A percentile compares a stretch with the other conserved stretches of the same genome.
phyloP scores from a whole-genome alignment of 331 rosid species.

The Malus hybrid region DNA sequence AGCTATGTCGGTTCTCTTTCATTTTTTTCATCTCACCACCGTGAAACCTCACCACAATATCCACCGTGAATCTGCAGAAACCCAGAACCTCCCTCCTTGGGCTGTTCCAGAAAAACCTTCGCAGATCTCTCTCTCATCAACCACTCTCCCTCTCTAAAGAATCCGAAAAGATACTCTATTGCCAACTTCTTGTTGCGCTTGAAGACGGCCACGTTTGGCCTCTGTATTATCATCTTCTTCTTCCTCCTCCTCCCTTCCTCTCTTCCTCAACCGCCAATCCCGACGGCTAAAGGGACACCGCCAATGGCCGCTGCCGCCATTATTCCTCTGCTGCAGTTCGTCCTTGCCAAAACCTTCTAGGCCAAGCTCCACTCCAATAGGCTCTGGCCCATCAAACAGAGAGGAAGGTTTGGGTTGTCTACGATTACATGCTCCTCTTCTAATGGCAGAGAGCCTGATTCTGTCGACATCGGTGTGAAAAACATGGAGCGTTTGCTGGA shows the following conservation, averaged over 20 bases:
- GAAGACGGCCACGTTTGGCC: conserved; percentile 5
- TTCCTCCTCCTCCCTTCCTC: neutral
- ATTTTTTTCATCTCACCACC: too few relatives aligned
- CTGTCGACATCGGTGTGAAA: conserved; percentile 31
- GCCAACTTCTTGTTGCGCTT: neutral
- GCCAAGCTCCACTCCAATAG: conserved; percentile 14
- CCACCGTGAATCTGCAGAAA: too few relatives aligned
- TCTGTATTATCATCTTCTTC: neutral
- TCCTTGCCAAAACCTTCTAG: conserved; percentile 30
- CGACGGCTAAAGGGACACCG: neutral
- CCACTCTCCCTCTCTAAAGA: too few relatives aligned
- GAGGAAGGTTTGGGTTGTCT: conserved; percentile 31
- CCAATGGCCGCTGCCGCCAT: conserved; percentile 44
- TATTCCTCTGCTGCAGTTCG: conserved; percentile 30
- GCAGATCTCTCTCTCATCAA: too few relatives aligned
- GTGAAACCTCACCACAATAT: too few relatives aligned
- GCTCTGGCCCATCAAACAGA: conserved; percentile 26
- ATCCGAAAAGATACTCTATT: neutral
- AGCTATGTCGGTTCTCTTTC: too few relatives aligned
- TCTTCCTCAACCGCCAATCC: neutral
- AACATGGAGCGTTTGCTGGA: conserved; percentile 31
- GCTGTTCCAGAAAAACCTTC: too few relatives aligned
- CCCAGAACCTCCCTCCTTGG: too few relatives aligned
- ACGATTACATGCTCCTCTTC: conserved; percentile 46
- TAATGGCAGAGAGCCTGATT: conserved; percentile 59